Base-by-base conservation (phyloP, 768 basidiomycete genomes). In the Clitopilus passeckerianus region DNA sequence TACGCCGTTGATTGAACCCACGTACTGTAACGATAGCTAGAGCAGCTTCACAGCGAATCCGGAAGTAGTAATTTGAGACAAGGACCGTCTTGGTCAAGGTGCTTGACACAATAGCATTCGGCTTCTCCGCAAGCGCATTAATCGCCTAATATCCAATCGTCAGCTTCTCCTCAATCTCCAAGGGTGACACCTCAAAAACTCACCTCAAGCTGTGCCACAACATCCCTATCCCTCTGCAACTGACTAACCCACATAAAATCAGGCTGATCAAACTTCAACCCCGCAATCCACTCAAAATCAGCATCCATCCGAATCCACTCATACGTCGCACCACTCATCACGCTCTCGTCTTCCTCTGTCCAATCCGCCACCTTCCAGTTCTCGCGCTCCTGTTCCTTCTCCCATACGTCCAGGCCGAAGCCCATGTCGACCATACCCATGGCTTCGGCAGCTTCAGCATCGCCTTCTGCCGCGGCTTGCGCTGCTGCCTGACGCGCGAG, bases 231-330 rank as follows among this genome's bases (percentile, higher is more conserved):
- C 58, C 95, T 80, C 73, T 96, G 93, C 55, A 99, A 76, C 70
- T 98, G 97, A 41, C 89, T 93, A 20, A 96, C 91, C 95, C 95
- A 99, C 93, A 96, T 96, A 68, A 95, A 98, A 76, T 95, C 95
- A 44, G 93, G 93, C 75, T 98, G 94, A 55, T 95, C 91, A 63
- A 96, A 98, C 62, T 86, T 86, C 61, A 98, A 84, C 37, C 82
- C 82, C n/a, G 93, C 90, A 57, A 98, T 91, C 97, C 97, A 99
- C 75, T 99, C 97, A 71, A 97, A 95, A 70, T 99, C 97, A 15
- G 97, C 95, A 68, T 99, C 97, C 82, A 98, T 92, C 62, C 97
- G 80, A 60, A 99, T 98, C 96, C 96, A 99, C 74, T 99, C 97
- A 72, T 98, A 99, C 2, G 94, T 96, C 62, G 96, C 95, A 16